Evolutionary conservation across 352 stramenopile genomes (phyloP).

Genomic region (Globisporangium polare): DNA sequence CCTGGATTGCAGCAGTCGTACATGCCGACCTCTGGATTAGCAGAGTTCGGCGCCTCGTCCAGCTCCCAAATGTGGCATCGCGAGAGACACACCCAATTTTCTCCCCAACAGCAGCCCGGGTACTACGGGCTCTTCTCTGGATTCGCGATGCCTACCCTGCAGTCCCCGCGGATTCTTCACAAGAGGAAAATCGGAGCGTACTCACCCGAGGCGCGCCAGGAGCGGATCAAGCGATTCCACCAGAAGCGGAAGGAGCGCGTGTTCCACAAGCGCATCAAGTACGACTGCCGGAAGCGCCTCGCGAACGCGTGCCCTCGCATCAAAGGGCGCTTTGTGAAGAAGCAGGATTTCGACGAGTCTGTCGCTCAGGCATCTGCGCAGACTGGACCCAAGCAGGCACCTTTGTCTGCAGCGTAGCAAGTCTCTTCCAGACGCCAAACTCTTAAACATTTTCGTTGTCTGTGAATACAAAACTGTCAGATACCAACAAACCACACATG

Average conservation of each 20-base stretch:
- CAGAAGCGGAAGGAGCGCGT: conserved; percentile 72
- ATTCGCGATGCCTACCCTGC: neutral
- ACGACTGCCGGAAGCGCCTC: conserved; percentile 64
- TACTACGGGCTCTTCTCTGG: neutral
- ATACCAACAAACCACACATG: neutral
- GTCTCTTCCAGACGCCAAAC: neutral
- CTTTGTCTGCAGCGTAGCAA: neutral
- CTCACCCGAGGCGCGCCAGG: conserved; percentile 37
- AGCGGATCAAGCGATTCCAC: conserved; percentile 61
- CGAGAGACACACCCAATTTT: neutral
- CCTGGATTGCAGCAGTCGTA: conserved; percentile 5
- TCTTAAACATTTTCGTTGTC: neutral
- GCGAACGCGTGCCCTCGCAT: conserved; percentile 63
- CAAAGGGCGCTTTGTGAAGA: conserved; percentile 67
- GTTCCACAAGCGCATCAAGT: conserved; percentile 72
- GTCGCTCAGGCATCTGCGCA: neutral
- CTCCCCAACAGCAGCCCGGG: neutral
- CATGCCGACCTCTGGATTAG: neutral
- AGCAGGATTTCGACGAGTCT: conserved; percentile 13
- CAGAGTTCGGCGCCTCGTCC: neutral
- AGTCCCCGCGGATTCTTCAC: neutral
- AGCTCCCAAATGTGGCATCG: neutral
- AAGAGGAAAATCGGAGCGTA: conserved; percentile 63
- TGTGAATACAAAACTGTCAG: neutral
- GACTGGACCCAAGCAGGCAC: neutral